Evolutionary conservation across 352 stramenopile species (phyloP).

Genomic region (Phytopythium cucurbitacearum): DNA sequence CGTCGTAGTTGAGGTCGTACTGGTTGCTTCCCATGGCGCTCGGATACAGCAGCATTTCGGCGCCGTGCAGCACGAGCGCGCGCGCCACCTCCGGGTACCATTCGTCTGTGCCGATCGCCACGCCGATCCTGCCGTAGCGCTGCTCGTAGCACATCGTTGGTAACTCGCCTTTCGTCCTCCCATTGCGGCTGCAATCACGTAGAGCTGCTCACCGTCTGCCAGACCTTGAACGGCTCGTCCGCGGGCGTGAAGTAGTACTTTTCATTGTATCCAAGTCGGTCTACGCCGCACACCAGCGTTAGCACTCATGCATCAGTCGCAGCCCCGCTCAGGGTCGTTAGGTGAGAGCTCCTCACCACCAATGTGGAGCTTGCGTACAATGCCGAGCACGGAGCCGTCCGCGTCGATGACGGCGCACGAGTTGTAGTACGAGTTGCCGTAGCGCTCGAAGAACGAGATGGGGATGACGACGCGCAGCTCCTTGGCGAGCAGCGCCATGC

Average conservation of each 20-base stretch:
- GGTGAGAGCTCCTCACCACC: constrained; percentile 33
- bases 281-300: constrained; percentile 14
- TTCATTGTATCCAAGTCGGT: constrained; percentile 89
- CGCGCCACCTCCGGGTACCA: constrained; percentile 91
- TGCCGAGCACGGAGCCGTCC: constrained; percentile 77
- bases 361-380: constrained; percentile 90
- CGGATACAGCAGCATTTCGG: constrained; percentile 83
- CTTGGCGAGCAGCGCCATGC: constrained; percentile 86
- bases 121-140: constrained; percentile 84
- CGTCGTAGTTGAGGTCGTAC: constrained; percentile 85
- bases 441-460: constrained; percentile 91
- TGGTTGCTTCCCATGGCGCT: constrained; percentile 84
- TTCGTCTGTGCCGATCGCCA: constrained; percentile 90
- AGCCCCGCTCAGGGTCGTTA: not conserved
- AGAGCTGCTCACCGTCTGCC: constrained; percentile 59
- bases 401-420: constrained; percentile 90
- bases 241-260: constrained; percentile 93
- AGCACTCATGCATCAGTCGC: not conserved
- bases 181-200: not conserved
- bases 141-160: constrained; percentile 11
- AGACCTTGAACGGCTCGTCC: constrained; percentile 88
- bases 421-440: constrained; percentile 92
- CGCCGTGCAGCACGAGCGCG: constrained; percentile 83
- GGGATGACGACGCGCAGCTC: constrained; percentile 89
- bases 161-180: not conserved